Base-by-base conservation (phyloP, 768 basidiomycete genomes). In the Amylocystis lapponica region DNA sequence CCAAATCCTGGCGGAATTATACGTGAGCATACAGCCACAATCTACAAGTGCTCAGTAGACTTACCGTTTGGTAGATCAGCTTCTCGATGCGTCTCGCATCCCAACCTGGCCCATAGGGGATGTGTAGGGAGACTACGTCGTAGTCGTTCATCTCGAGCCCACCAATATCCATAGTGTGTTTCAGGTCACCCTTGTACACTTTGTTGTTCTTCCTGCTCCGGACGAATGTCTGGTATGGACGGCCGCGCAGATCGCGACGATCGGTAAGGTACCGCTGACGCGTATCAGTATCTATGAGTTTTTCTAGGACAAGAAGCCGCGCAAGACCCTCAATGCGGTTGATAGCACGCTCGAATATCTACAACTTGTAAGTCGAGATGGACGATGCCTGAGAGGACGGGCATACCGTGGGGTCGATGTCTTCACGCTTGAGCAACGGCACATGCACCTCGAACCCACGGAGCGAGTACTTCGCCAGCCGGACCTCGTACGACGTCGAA, bases 331-430 rank as follows among this genome's bases (percentile, higher is more conserved):
- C 69, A 36, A 80, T 72, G 16, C 72, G 70, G 3, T 60, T 58
- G 36, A 83, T 75, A 5, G 76, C 68, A 12, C 81, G 75, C 54
- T 81, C 80, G 47, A 68, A 81, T 20, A 80, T 81, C 79, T 80
- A 32, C 12, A 34, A 30, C 29, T 30, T 30, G 29, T n/a, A 30
- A n/a, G 9, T 9, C 9, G n/a, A 9, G 29, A 30, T n/a, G n/a
- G n/a, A 30, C 14, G 14, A 16, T 37, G 23, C 21, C 14, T 11
- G 20, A 20, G 22, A n/a, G 23, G 17, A 1, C 8, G n/a, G 1
- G 59, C 66, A 11, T 48, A 78, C 79, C 3, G 78, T 81, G 11
- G 79, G 80, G 53, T 83, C 79, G 27, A 82, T 62, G 32, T 76
- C 68, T 5, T 56, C 59, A 12, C 80, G 72, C 13, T 61, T 55